phyloP scores from a whole-genome alignment of 768 basidiomycete genomes.

The Phanerochaete carnosa region DNA sequence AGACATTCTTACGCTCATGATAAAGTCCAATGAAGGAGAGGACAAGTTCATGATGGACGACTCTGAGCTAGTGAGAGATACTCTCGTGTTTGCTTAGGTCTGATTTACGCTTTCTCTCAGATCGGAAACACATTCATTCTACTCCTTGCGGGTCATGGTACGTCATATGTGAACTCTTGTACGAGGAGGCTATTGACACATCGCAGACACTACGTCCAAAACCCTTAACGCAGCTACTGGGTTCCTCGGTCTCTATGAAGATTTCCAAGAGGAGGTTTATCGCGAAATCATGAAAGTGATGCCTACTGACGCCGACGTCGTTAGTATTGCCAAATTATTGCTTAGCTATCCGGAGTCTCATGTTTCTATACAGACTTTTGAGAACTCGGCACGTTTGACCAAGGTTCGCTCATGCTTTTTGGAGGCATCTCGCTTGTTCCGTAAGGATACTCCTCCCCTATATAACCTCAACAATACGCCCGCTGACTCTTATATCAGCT shows the following conservation, averaged over 20 bases:
- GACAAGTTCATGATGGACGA: slow-evolving; percentile 2
- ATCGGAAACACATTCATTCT: slow-evolving; percentile 7
- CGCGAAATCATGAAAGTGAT: slow-evolving; percentile 1
- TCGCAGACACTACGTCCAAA: neutral
- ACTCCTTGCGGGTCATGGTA: slow-evolving; percentile 3
- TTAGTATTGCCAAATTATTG: neutral
- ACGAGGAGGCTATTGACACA: neutral
- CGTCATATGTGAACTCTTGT: neutral
- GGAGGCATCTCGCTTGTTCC: neutral
- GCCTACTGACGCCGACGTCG: neutral
- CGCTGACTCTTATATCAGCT: neutral
- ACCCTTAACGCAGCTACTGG: neutral
- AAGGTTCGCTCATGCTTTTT: neutral
- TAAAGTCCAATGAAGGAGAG: slow-evolving; percentile 2
- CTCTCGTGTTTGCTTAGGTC: neutral
- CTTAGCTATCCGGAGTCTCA: neutral
- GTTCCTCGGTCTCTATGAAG: neutral
- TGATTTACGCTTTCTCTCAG: neutral
- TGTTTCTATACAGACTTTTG: neutral
- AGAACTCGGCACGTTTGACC: neutral
- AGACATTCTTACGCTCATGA: slow-evolving; percentile 4
- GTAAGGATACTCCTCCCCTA: neutral
- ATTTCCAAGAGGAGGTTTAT: slow-evolving; percentile 3
- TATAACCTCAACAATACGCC: too few species aligned
- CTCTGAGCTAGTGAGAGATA: neutral